Evolutionary conservation across 1,139 yeast genomes (phyloP), one percentile per base, ranked within the genome.

Genomic region (Geotrichum restrictum): DNA sequence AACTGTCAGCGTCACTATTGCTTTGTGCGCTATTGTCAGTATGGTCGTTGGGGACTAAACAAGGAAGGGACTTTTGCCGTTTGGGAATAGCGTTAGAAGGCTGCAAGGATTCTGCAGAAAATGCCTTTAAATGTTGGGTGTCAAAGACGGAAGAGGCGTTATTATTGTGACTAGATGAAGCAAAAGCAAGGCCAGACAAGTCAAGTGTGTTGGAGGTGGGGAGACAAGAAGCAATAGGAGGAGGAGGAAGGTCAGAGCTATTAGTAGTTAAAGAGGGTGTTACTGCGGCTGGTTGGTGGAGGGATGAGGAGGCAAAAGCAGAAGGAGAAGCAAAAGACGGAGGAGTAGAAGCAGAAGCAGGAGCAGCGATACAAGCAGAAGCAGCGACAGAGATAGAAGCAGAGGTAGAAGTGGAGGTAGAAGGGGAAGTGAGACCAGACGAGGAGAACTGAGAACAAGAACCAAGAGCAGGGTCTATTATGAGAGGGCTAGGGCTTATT

Each of bases 171-270:
- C 36, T 18, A 13, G 49, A 38, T 18, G 49, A 38, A 49, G 53
- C 49, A 22, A 48, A 49, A 44, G 53, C 53, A 45, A 39, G 43
- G 16, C 45, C 38, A 32, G 53, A 19, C 18, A 42, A 8, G 31
- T 16, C 44, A 8, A n/a, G 21, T 14, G 41, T 3, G 14, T 19
- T 16, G 39, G 32, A 34, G 14, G n/a, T 39, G 11, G 3, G 51
- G 7, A 18, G 21, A n/a, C n/a, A 8, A 18, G 34, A 18, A 11
- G 29, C 8, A 10, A 3, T 14, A 11, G 45, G 14, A 8, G 40
- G 13, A 21, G 40, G n/a, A n/a, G n/a, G n/a, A n/a, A n/a, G n/a
- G n/a, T n/a, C n/a, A n/a, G n/a, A n/a, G n/a, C n/a, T 18, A 14
- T 10, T 39, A 18, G n/a, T 8, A 31, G 18, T 11, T 18, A 27